These are phyloP conservation scores for Echinosophora koreensis DNA, from an alignment of 306 rosid species.

Conservation along the genomic window DNA sequence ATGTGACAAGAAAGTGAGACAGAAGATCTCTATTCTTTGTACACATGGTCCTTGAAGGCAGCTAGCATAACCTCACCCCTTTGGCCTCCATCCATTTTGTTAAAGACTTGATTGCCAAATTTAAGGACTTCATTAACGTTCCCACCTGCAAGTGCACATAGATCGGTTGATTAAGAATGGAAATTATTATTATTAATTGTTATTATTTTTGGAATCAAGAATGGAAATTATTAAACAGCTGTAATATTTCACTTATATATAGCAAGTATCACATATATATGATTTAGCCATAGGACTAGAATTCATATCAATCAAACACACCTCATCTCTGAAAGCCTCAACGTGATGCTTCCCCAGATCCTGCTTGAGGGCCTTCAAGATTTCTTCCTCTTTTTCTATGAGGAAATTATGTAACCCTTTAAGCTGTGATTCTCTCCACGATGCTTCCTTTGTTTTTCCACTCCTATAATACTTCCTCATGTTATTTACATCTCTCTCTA, in stretches of 20 bases:
- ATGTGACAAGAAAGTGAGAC: too few species aligned
- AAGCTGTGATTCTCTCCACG: slow-evolving; percentile 82
- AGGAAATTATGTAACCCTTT: slow-evolving; percentile 56
- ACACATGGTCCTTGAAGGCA: neutral
- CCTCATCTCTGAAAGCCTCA: slow-evolving; percentile 92
- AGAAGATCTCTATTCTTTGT: too few species aligned
- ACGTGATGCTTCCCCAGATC: slow-evolving; percentile 74
- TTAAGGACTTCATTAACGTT: slow-evolving; percentile 58
- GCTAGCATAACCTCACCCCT: slow-evolving; percentile 54
- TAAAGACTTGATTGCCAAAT: slow-evolving; percentile 50
- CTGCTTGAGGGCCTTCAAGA: slow-evolving; percentile 65
- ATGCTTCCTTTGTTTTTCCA: slow-evolving; percentile 70
- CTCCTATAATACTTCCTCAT: slow-evolving; percentile 58
- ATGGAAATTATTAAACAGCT: neutral
- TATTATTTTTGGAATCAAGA: too few species aligned
- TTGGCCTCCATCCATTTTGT: slow-evolving; percentile 69
- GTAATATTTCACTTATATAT: too few species aligned
- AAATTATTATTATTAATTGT: too few species aligned
- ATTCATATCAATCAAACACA: slow-evolving; percentile 15
- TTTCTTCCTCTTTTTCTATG: slow-evolving; percentile 56
- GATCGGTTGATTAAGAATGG: too few species aligned
- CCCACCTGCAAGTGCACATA: slow-evolving; percentile 63
- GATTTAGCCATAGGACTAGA: neutral
- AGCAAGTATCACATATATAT: neutral
- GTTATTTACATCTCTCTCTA: slow-evolving; percentile 50